Evolutionary conservation across 2,329 filamentous ascomycete genomes (phyloP), one percentile per base, ranked within the genome.

Genomic region (Mycosphaerelloides madeirae): DNA sequence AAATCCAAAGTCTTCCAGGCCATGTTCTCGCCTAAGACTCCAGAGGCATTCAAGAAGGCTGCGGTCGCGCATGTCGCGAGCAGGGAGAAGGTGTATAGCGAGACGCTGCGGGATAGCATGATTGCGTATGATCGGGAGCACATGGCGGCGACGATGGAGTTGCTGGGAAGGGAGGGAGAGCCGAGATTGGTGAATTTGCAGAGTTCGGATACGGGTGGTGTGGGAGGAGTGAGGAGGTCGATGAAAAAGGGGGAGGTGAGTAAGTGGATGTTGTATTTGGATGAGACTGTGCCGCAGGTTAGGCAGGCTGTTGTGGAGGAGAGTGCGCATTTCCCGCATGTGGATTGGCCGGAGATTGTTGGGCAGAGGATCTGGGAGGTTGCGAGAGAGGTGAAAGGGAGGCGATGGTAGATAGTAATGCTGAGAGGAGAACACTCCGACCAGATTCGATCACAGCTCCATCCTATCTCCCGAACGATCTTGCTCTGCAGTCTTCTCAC

Each of bases 281-380:
- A 35, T 12, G 42, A 41, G 40, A 44, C 34, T 37, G 43, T 47
- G n/a, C 39, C 39, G 14, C 11, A 38, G 20, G 39, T 41, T 2
- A 6, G 32, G 39, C 38, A 41, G 15, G 13, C 22, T 16, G 43
- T 44, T 8, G 40, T 47, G 5, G 20, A 16, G 34, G 20, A 37
- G 6, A 44, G 46, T 32, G 41, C 18, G 11, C 46, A 52, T 25
- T 50, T 49, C 29, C 40, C 44, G 34, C 49, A 50, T 20, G 46
- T 52, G 3, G 49, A 52, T 32, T 25, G 43, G 28, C 43, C 46
- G 9, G 38, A 37, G 16, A 18, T 38, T 6, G 37, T 49, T 12
- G 43, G 43, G 16, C 22, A 39, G 33, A 8, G 12, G 31, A 29
- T 49, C 3, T 12, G 3, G 14, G 38, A 46, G 8, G 46, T 46